Evolutionary conservation across 169 alveolate genomes (phyloP), one percentile per base, ranked within the genome.

Genomic region (Eimeria necatrix): DNA sequence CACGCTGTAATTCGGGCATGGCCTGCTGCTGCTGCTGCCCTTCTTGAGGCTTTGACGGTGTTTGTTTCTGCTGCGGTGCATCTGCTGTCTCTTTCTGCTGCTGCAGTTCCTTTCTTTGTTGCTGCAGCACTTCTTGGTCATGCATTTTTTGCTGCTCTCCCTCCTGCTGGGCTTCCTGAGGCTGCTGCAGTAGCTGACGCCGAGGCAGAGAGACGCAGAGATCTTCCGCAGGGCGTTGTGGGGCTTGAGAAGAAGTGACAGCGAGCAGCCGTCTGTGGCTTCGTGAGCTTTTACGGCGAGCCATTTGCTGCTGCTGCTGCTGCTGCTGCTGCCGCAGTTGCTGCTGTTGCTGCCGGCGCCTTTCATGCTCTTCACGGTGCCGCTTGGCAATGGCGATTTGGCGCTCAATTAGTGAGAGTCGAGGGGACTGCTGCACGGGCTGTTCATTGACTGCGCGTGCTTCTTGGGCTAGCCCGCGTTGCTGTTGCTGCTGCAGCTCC

Each of bases 121-220:
- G 32, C 85, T 22, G 85, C 56, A 22, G 85, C 85, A 16, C 3
- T 41, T n/a, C n/a, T 32, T 20, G 87, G 61, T 48, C 61, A 41
- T 76, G 41, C 87, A 41, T 9, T 0, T 22, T 26, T 60, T 76
- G 59, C 68, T 49, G 87, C 64, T 76, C 61, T 60, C 4, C 51
- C 83, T n/a, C 51, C 83, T 26, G 22, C 87, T 49, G 51, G 18
- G 83, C 83, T 22, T 73, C 52, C 20, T 73, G 48, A 32, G 24
- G 83, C 83, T 73, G 83, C 83, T 22, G 83, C 83, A 73, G 52
- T 48, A 73, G 20, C 83, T 73, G 83, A 9, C 83, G 83, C 52
- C 52, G 83, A 6, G 83, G 83, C 83, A 73, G 52, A n/a, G 83
- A 73, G 16, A 73, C 24, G 22, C 83, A 9, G 16, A 73, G 48